Percentiles rank a stretch among this genome's conserved stretches.
phyloP scores from a whole-genome alignment of 495 filamentous ascomycete species.

The Cercophora samala region DNA sequence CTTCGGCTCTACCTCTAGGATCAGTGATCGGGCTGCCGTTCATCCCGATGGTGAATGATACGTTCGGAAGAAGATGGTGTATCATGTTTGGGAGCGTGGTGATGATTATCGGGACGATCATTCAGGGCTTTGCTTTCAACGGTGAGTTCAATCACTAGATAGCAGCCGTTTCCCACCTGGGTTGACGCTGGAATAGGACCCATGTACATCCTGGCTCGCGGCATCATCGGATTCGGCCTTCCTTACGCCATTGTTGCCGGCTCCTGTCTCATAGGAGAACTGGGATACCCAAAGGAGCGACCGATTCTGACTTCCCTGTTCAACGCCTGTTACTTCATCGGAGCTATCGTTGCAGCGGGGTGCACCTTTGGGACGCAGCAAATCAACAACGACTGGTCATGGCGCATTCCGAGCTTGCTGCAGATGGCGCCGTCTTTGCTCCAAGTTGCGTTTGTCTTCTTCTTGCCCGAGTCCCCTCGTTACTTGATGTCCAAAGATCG shows the following conservation, averaged over 20 bases:
- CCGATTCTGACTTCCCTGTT: slow-evolving; percentile 62
- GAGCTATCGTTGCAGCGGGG: slow-evolving; percentile 57
- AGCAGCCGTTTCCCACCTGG: not conserved
- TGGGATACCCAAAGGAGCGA: slow-evolving; percentile 63
- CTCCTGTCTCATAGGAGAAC: slow-evolving; percentile 60
- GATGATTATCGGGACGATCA: slow-evolving; percentile 56
- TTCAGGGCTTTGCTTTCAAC: slow-evolving; percentile 52
- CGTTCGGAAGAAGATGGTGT: slow-evolving; percentile 53
- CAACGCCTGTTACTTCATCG: slow-evolving; percentile 63
- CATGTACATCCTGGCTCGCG: slow-evolving; percentile 64
- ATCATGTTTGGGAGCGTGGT: slow-evolving; percentile 57
- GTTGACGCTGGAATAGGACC: slow-evolving; percentile 2
- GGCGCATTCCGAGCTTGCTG: slow-evolving; percentile 60
- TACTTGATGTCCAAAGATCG: slow-evolving; percentile 58
- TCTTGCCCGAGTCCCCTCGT: slow-evolving; percentile 59
- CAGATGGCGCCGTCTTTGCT: slow-evolving; percentile 54
- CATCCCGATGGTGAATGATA: slow-evolving; percentile 56
- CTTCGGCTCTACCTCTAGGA: slow-evolving; percentile 44
- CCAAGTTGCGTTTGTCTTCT: slow-evolving; percentile 55
- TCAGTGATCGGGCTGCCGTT: slow-evolving; percentile 55
- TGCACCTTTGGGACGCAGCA: slow-evolving; percentile 56
- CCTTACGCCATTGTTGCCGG: slow-evolving; percentile 61
- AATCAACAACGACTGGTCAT: slow-evolving; percentile 58
- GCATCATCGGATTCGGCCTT: slow-evolving; percentile 61
- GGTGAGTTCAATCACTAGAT: slow-evolving; percentile 29